Evolutionary conservation across 2,329 filamentous ascomycete species (phyloP).

Genomic region (Hirsutella rhossiliensis): DNA sequence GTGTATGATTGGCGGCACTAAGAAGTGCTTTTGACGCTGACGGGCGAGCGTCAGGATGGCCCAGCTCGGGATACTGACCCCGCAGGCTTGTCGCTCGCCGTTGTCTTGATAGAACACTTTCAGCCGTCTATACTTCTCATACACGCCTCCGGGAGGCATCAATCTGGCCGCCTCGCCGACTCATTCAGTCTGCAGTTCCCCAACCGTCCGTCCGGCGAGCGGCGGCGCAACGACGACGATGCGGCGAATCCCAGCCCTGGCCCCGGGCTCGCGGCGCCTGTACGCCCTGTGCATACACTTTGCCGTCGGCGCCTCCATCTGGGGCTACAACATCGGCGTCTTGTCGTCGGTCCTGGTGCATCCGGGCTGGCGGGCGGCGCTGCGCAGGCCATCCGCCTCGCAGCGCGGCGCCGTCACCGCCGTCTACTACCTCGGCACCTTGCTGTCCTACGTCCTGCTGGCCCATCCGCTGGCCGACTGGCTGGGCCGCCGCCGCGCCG

Average conservation of each 20-base stretch:
- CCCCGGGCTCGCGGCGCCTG: slow-evolving; percentile 20
- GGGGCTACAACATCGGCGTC: slow-evolving; percentile 48
- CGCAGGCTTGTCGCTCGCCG: too few species aligned
- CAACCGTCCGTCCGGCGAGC: too few species aligned
- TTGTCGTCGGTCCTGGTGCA: slow-evolving; percentile 44
- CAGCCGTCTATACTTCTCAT: too few species aligned
- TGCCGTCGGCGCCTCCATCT: slow-evolving; percentile 41
- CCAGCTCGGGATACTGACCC: too few species aligned
- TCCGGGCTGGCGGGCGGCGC: slow-evolving; percentile 36
- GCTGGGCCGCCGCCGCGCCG: slow-evolving; percentile 38
- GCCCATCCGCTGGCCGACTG: slow-evolving; percentile 38
- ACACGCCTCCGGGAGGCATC: too few species aligned
- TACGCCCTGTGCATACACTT: slow-evolving; percentile 38
- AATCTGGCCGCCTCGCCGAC: too few species aligned
- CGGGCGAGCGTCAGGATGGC: too few species aligned
- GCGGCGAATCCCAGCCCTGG: not conserved
- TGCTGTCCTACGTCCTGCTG: slow-evolving; percentile 40
- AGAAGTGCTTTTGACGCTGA: too few species aligned
- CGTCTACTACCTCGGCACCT: slow-evolving; percentile 46
- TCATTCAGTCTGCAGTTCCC: too few species aligned
- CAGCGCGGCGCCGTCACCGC: slow-evolving; percentile 40
- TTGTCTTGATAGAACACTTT: too few species aligned
- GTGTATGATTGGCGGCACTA: too few species aligned
- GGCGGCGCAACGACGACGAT: not conserved
- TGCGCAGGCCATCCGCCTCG: slow-evolving; percentile 30